These are phyloP conservation scores for Aspergillus hortae DNA, from an alignment of 2,329 filamentous ascomycete genomes.

Conservation along the genomic window DNA sequence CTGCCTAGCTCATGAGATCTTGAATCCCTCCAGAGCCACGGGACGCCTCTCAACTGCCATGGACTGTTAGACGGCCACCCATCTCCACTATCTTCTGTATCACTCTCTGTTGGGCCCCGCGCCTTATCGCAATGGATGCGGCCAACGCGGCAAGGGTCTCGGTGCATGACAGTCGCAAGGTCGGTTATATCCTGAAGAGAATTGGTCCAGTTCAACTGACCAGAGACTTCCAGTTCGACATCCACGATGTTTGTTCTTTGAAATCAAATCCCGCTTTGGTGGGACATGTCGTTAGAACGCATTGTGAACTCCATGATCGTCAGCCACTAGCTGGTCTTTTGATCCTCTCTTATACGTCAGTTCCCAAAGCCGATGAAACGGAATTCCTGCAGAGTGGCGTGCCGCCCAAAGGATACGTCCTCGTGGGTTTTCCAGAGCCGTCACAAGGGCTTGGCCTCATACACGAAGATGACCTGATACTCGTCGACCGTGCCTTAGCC, in stretches of 20 bases:
- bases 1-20: too few species aligned
- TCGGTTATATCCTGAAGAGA: background rate
- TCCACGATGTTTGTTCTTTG: conserved; percentile 17
- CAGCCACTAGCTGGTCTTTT: conserved; percentile 30
- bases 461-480: conserved; percentile 43
- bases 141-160: background rate
- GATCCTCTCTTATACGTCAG: conserved; percentile 24
- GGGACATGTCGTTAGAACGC: conserved; percentile 10
- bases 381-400: conserved; percentile 20
- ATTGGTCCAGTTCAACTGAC: background rate
- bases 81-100: background rate
- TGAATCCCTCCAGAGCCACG: too few species aligned
- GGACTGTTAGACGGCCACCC: too few species aligned
- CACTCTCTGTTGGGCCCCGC: background rate
- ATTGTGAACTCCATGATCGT: conserved; percentile 16
- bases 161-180: conserved; percentile 3
- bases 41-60: too few species aligned
- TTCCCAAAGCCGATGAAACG: conserved; percentile 26
- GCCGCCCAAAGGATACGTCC: conserved; percentile 51
- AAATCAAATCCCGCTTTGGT: conserved; percentile 17
- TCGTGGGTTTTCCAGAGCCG: conserved; percentile 41
- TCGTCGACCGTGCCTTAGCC: conserved; percentile 53
- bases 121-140: background rate
- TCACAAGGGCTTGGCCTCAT: conserved; percentile 41
- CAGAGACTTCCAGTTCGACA: conserved; percentile 13